phyloP scores from a whole-genome alignment of 192 early-diverging fungal genomes.

The Coemansia sp. region DNA sequence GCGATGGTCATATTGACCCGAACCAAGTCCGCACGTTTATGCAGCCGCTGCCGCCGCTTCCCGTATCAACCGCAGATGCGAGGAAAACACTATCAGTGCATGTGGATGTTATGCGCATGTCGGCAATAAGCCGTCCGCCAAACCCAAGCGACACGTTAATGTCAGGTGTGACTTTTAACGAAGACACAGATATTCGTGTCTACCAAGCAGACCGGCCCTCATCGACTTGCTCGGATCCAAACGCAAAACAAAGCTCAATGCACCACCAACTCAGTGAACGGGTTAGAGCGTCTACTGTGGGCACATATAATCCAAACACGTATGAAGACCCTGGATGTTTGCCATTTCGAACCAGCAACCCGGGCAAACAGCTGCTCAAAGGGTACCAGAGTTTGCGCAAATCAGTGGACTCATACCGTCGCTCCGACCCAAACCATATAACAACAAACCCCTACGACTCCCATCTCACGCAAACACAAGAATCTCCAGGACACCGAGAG shows the following conservation, averaged over 20 bases:
- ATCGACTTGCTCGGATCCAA: not conserved
- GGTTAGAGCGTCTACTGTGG: not conserved
- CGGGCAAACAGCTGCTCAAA: not conserved
- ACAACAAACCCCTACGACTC: not conserved
- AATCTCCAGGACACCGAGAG: not conserved
- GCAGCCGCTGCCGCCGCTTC: not conserved
- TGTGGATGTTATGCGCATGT: not conserved
- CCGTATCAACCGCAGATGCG: not conserved
- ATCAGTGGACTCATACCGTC: not conserved
- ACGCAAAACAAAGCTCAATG: not conserved
- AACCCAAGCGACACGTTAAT: conserved; percentile 18
- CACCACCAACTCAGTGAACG: not conserved
- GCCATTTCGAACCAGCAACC: not conserved
- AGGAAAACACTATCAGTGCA: not conserved
- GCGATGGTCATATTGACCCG: conserved; percentile 4
- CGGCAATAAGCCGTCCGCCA: not conserved
- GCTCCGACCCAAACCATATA: not conserved
- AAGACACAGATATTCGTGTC: not conserved
- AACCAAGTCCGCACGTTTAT: conserved; percentile 11
- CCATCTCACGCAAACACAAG: not conserved
- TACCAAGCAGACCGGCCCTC: not conserved
- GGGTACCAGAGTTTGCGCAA: not conserved
- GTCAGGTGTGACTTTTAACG: conserved; percentile 15
- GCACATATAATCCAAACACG: not conserved
- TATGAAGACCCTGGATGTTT: not conserved